Conservation (phyloP, 1,284 basidiomycete species). For the Heterobasidion irregulare region DNA sequence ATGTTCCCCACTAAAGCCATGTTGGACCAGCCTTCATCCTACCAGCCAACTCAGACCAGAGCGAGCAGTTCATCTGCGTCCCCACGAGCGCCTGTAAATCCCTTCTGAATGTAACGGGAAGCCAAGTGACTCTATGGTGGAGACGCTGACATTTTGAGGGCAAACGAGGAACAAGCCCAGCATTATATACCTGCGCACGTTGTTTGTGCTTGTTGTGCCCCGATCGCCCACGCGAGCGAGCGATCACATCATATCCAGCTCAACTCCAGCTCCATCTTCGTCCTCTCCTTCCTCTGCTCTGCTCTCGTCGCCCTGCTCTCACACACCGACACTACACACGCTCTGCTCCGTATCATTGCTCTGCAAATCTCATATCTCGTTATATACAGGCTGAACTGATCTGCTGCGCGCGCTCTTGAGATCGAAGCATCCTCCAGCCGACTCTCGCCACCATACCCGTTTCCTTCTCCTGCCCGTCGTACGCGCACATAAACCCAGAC, state of each 20-base stretch:
- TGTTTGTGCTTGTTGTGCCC: constrained; percentile 9
- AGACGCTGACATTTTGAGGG: constrained; percentile 34
- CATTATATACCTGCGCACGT: neutral
- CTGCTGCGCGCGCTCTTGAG: no score
- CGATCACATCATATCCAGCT: neutral
- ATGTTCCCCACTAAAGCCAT: constrained; percentile 26
- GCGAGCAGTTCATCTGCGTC: constrained; percentile 40
- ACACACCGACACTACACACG: no score
- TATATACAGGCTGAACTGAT: no score
- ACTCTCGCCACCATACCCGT: neutral
- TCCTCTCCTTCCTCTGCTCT: neutral
- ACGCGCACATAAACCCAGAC: neutral
- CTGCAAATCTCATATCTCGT: no score
- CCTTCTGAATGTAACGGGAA: constrained; percentile 31
- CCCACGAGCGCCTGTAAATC: constrained; percentile 55
- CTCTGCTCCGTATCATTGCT: no score
- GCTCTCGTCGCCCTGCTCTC: constrained; percentile 1
- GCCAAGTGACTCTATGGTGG: constrained; percentile 59
- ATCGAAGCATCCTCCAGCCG: no score
- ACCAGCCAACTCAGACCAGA: constrained; percentile 21
- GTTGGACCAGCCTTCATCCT: constrained; percentile 19
- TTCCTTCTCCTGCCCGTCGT: neutral
- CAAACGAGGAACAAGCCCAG: neutral
- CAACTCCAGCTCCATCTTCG: neutral
- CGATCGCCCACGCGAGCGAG: neutral